Evolutionary conservation across 371 early-diverging fungal species (phyloP), one percentile per base, ranked within the genome.

Genomic region (Saksenaea oblongispora): DNA sequence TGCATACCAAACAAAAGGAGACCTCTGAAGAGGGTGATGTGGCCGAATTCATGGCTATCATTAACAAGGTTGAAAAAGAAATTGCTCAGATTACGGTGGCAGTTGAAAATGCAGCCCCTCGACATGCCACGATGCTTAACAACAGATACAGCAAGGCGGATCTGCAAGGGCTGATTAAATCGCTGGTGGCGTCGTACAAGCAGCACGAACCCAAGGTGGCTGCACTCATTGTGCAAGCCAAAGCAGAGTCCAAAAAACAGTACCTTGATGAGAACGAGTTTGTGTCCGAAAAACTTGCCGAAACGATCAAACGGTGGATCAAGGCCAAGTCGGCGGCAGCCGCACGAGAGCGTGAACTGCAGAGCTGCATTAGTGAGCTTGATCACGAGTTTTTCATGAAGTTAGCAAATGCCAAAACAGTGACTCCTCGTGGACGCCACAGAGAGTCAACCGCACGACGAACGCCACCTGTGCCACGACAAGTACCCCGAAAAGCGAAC

Each of bases 341-440:
- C 11, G 62, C 73, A 5, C 58, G 78, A 51, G 76, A 74, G 36
- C 71, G 69, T 10, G 81, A 81, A 35, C 35, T 81, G 13, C 78
- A 78, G 36, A 65, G 65, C 3, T 74, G 74, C 41, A 76, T 81
- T 28, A 71, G 74, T 35, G 71, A 73, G 34, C 62, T 81, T 5
- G 70, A 78, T 15, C 78, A 81, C 53, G 78, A 81, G 51, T 81
- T 78, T 44, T 81, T 76, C 60, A 78, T 78, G 15, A 81, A 78
- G 47, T 55, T 81, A 13, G 78, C 81, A 9, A 76, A 74, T 66
- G 76, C 78, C 0, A 76, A 73, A 65, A 5, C 51, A 47, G 34
- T 59, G 2, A 55, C 63, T 14, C 42, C 64, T 35, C 61, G 28
- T 3, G 28, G 11, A 11, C 24, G 56, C 26, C 62, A 53, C 11